Evolutionary conservation across 2,329 filamentous ascomycete genomes (phyloP).

Genomic region (Pestalotiopsis fici): DNA sequence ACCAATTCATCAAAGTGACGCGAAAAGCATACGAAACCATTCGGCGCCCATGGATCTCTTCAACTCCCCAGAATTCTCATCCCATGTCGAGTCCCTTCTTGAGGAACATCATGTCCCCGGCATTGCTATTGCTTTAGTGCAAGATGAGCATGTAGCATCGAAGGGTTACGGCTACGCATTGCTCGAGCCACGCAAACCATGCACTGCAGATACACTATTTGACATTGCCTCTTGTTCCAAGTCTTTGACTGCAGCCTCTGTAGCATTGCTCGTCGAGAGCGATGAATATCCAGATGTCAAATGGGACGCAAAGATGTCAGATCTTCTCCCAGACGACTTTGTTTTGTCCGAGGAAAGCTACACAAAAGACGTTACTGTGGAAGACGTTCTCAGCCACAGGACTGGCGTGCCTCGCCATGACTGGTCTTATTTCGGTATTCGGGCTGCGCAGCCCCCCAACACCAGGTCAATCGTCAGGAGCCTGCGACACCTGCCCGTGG

Average conservation of each 20-base stretch:
- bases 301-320: constrained; percentile 16
- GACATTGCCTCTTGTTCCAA: constrained; percentile 29
- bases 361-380: constrained; percentile 22
- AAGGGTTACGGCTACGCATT: constrained; percentile 24
- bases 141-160: constrained; percentile 18
- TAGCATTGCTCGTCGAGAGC: constrained; percentile 30
- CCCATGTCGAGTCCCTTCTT: not conserved
- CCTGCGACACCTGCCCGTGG: constrained; percentile 19
- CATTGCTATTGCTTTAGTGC: constrained; percentile 19
- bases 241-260: constrained; percentile 24
- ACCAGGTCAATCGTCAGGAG: constrained; percentile 21
- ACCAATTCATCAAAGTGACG: not conserved
- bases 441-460: constrained; percentile 16
- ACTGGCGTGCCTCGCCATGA: constrained; percentile 22
- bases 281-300: constrained; percentile 29
- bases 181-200: constrained; percentile 24
- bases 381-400: constrained; percentile 23
- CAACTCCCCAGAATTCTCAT: not conserved
- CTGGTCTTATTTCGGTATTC: not conserved
- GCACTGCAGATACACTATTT: constrained; percentile 26
- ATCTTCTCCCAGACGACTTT: constrained; percentile 23
- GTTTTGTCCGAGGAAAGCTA: constrained; percentile 19
- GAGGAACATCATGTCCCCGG: constrained; percentile 22
- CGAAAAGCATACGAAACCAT: not conserved
- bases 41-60: not conserved